Evolutionary conservation across 305 asterid genomes (phyloP).

Genomic region (Vinca major): DNA sequence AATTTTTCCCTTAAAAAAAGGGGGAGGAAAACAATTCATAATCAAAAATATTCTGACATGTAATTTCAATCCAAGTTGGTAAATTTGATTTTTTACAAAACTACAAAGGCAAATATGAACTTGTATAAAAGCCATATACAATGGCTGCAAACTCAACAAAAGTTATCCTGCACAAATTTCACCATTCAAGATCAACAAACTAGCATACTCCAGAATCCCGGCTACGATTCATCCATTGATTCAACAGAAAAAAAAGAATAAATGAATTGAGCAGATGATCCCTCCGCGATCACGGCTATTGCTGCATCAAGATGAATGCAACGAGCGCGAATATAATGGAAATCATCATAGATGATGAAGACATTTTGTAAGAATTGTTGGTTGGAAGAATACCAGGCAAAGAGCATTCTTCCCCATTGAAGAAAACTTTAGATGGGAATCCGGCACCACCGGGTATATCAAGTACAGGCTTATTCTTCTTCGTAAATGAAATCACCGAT

Average conservation of each 20-base stretch:
- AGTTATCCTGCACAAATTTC: slow-evolving; percentile 10
- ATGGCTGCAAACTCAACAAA: neutral
- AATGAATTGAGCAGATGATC: slow-evolving; percentile 30
- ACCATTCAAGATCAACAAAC: neutral
- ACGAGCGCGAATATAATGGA: slow-evolving; percentile 22
- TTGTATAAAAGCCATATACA: neutral
- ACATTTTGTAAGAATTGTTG: slow-evolving; percentile 28
- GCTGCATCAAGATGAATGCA: slow-evolving; percentile 33
- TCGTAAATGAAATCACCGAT: slow-evolving; percentile 77
- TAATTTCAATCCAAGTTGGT: neutral
- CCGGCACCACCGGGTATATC: slow-evolving; percentile 66
- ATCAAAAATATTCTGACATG: neutral
- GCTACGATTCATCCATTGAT: neutral
- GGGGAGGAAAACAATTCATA: too few relatives aligned
- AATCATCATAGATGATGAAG: slow-evolving; percentile 26
- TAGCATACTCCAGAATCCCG: neutral
- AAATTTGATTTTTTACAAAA: slow-evolving; percentile 6
- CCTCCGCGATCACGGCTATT: slow-evolving; percentile 23
- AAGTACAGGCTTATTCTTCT: slow-evolving; percentile 56
- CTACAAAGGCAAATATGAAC: neutral
- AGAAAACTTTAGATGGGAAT: slow-evolving; percentile 74
- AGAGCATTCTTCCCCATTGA: slow-evolving; percentile 91
- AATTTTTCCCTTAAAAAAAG: too few relatives aligned
- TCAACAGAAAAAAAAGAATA: slow-evolving; percentile 35
- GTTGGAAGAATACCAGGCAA: slow-evolving; percentile 50